A percentile compares a stretch with the other conserved stretches of the same genome.
Evolutionary conservation across 108 stramenopile genomes (phyloP).

Genomic region (Parmales sp.): DNA sequence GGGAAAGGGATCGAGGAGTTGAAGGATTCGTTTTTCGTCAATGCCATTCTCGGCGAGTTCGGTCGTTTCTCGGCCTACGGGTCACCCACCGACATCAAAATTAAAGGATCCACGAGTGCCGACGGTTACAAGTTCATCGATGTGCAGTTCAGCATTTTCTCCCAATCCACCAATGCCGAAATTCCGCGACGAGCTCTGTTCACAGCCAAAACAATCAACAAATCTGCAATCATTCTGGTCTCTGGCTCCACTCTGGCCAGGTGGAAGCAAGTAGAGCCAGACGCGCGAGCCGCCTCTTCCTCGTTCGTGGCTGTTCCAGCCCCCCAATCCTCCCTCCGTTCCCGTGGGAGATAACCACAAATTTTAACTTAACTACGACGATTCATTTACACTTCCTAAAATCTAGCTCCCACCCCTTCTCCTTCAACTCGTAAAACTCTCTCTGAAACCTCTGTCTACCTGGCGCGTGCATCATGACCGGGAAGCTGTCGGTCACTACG

Average conservation of each 20-base stretch:
- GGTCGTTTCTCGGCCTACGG: constrained; percentile 73
- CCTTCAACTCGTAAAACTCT: background rate
- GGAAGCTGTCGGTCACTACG: background rate
- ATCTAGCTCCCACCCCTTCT: background rate
- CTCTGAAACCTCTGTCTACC: background rate
- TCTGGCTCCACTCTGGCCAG: constrained; percentile 44
- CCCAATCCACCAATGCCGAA: constrained; percentile 60
- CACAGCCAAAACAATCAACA: constrained; percentile 55
- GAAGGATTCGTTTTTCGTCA: constrained; percentile 47
- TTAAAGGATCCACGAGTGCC: constrained; percentile 33
- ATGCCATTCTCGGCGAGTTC: constrained; percentile 49
- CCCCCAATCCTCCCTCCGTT: too few relatives aligned
- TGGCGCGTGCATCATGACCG: background rate
- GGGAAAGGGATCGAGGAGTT: constrained; percentile 50
- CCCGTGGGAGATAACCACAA: too few relatives aligned
- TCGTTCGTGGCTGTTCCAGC: too few relatives aligned
- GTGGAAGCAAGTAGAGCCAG: too few relatives aligned
- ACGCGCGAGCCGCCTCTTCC: too few relatives aligned
- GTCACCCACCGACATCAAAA: constrained; percentile 65
- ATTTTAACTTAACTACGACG: too few relatives aligned
- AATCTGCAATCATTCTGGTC: constrained; percentile 62
- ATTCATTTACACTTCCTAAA: background rate
- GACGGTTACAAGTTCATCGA: constrained; percentile 39
- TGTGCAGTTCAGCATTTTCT: constrained; percentile 53
- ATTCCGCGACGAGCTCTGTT: constrained; percentile 59